Evolutionary conservation across 805 yeast species (phyloP).

Genomic region (Myxozyma mucilagina): DNA sequence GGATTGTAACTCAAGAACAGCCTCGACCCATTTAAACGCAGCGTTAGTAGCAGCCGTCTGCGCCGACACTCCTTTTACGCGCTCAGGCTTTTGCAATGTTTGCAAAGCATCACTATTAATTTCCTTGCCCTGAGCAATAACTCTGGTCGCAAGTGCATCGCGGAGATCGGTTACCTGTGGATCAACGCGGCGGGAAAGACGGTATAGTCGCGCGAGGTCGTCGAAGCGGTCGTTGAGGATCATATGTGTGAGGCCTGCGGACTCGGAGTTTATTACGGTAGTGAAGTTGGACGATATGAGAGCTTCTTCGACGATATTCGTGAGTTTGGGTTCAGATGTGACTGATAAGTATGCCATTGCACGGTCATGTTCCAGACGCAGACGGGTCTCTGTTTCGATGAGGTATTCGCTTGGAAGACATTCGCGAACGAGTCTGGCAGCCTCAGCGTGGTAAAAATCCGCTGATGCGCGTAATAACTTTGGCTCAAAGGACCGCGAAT

Average conservation of each 20-base stretch:
- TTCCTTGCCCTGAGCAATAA: conserved; percentile 51
- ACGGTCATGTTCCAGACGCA: conserved; percentile 63
- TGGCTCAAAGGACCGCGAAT: conserved; percentile 67
- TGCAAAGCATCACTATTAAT: conserved; percentile 36
- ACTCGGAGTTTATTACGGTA: conserved; percentile 51
- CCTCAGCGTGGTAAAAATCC: conserved; percentile 53
- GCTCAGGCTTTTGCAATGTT: conserved; percentile 8
- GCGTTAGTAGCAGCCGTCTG: conserved; percentile 45
- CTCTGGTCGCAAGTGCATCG: conserved; percentile 48
- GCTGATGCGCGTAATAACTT: conserved; percentile 55
- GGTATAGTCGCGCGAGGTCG: conserved; percentile 52
- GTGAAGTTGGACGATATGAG: conserved; percentile 60
- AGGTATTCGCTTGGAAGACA: conserved; percentile 58
- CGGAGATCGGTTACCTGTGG: conserved; percentile 52
- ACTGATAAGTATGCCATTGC: conserved; percentile 55
- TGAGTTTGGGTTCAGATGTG: conserved; percentile 54
- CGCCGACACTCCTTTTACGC: conserved; percentile 12
- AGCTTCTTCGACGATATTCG: conserved; percentile 57
- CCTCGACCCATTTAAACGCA: conserved; percentile 70
- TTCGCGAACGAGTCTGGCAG: conserved; percentile 48
- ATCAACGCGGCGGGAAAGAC: conserved; percentile 56
- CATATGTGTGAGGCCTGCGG: conserved; percentile 63
- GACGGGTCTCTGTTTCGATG: conserved; percentile 51
- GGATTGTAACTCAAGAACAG: conserved; percentile 53
- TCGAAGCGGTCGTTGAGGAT: conserved; percentile 48